Evolutionary conservation across 1,284 basidiomycete species (phyloP), one percentile per base, ranked within the genome.

Genomic region (Tilletia indica): DNA sequence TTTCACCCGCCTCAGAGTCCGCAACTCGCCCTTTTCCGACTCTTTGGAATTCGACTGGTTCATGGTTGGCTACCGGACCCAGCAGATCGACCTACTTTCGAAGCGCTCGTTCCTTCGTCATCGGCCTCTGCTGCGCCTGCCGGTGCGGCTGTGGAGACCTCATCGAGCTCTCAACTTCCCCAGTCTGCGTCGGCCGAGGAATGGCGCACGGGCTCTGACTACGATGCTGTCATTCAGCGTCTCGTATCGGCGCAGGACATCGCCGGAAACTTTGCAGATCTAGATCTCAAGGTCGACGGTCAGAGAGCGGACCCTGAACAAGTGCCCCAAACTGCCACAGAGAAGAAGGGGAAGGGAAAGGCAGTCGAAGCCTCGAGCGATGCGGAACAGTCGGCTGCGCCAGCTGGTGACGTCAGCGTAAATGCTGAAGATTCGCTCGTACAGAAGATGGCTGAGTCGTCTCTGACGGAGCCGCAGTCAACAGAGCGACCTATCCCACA

Each of bases 21-120:
- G 16, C 93, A 92, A 82, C 88, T 96, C 42, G 89, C 91, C 68
- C 88, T 96, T 3, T 97, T 97, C 82, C 86, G 90, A n/a, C 89
- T 92, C 68, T 91, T 90, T 0, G 89, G 89, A 6, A 92, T 96
- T 64, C 86, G 89, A 14, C 89, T 96, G 66, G 89, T 94, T 0
- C 93, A 96, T 76, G 94, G 94, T 0, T 96, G 94, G 94, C 87
- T 96, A n/a, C 91, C 91, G 8, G 92, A 96, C 78, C 90, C 91
- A 0, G 87, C 88, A 0, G 89, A 89, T 67, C 83, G 86, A 0
- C 91, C 92, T 78, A 81, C 80, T 0, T 89, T 88, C 34, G 78
- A 81, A 1, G 88, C 89, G 0, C 83, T 94, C 21, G 67, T 54
- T 21, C 47, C 45, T 16, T 68, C 34, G 19, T 54, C 51, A 1